Evolutionary conservation across 352 stramenopile genomes (phyloP).

Genomic region (Phytophthora ohioensis): DNA sequence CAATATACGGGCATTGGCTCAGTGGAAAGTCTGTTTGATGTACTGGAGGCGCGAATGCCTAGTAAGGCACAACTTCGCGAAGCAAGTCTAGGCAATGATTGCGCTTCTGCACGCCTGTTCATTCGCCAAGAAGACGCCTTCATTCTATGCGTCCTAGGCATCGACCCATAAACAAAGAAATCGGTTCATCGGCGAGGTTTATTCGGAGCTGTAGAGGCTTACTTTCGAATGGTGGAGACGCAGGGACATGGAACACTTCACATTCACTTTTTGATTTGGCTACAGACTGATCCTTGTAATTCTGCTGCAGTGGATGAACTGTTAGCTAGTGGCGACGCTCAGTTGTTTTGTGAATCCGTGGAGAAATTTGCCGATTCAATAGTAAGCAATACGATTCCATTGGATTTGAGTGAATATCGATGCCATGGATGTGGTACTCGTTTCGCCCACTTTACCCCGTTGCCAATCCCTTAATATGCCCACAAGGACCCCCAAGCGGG

Average conservation of each 20-base stretch:
- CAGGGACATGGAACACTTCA: conserved; percentile 1
- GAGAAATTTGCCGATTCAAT: background rate
- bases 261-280: conserved; percentile 9
- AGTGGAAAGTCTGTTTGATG: conserved; percentile 3
- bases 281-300: background rate
- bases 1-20: conserved; percentile 10
- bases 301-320: background rate
- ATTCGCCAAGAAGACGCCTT: conserved; percentile 3
- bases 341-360: background rate
- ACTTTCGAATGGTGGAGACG: background rate
- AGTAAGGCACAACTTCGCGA: background rate
- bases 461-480: too few relatives aligned
- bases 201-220: too few relatives aligned
- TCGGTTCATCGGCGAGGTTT: too few relatives aligned
- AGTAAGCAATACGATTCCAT: background rate
- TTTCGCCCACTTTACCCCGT: too few relatives aligned
- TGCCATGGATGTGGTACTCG: too few relatives aligned
- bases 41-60: background rate
- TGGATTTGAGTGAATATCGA: too few relatives aligned
- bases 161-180: too few relatives aligned
- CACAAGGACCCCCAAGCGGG: too few relatives aligned
- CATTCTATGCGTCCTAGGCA: conserved; percentile 6
- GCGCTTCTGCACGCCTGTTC: background rate
- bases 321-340: background rate
- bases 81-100: background rate